phyloP scores from a whole-genome alignment of 345 rosid genomes.

The Punica granatum region DNA sequence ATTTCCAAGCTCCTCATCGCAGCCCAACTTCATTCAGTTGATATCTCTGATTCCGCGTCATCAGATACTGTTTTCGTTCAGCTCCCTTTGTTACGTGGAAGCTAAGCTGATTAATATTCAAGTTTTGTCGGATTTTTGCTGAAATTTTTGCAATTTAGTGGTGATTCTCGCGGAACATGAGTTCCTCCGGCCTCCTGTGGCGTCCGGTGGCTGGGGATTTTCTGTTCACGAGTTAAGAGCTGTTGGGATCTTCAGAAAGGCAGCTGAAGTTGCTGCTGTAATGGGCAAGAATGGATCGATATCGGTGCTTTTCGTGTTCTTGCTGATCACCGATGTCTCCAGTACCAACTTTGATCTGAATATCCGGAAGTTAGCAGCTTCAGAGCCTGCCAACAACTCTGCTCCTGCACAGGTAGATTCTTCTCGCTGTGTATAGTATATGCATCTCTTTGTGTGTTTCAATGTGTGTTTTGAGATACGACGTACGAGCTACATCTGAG shows the following conservation, averaged over 20 bases:
- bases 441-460: neutral
- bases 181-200: neutral
- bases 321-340: constrained; percentile 35
- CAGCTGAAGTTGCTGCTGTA: neutral
- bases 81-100: neutral
- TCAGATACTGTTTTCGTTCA: neutral
- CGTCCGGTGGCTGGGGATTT: neutral
- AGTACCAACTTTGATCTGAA: constrained; percentile 8
- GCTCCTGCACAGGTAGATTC: constrained; percentile 14
- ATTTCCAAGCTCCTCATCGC: neutral
- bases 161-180: constrained; percentile 3
- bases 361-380: constrained; percentile 18
- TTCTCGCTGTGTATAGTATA: neutral
- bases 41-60: neutral
- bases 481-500: neutral
- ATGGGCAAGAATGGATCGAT: constrained; percentile 32
- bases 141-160: neutral
- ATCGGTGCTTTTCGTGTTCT: constrained; percentile 32
- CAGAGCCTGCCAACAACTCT: constrained; percentile 20
- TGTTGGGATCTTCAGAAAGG: neutral
- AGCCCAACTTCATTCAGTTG: neutral
- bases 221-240: neutral
- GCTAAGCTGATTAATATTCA: neutral
- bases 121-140: neutral
- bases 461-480: neutral